These are phyloP conservation scores for Alternaria incomplexa DNA, from an alignment of 2,329 filamentous ascomycete genomes.

Conservation along the genomic window DNA sequence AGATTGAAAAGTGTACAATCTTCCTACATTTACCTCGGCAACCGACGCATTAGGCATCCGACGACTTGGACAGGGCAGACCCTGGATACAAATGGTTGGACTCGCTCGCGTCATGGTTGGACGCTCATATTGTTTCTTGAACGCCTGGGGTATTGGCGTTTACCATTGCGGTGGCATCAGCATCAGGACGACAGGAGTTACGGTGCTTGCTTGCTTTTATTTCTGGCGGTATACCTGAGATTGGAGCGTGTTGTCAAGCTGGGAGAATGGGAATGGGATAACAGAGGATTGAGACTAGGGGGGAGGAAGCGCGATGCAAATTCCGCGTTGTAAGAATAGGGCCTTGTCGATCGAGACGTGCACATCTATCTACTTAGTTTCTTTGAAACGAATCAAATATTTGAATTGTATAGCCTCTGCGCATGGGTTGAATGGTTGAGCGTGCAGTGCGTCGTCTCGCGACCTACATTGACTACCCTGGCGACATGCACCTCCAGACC, in stretches of 20 bases:
- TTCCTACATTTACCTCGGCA: constrained; percentile 71
- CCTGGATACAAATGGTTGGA: not conserved
- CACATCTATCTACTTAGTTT: not conserved
- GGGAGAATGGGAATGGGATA: not conserved
- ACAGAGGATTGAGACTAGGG: not conserved
- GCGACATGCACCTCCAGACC: not conserved
- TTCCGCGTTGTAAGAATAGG: not conserved
- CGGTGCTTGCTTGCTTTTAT: constrained; percentile 1
- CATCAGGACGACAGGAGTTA: not conserved
- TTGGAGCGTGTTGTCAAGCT: not conserved
- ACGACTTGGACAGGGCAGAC: not conserved
- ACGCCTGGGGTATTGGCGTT: not conserved
- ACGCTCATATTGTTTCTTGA: not conserved
- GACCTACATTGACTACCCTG: not conserved
- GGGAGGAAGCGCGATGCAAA: not conserved
- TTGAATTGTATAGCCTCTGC: not conserved
- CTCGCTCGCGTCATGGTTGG: not conserved
- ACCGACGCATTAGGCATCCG: constrained; percentile 22
- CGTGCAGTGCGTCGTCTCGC: not conserved
- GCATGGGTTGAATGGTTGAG: not conserved
- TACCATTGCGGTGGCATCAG: not conserved
- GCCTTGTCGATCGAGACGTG: not conserved
- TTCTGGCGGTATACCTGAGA: constrained; percentile 1
- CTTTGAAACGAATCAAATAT: not conserved
- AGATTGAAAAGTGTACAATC: constrained; percentile 79